Base-by-base conservation (phyloP, 495 filamentous ascomycete genomes). In the Aspergillus coremiiformis region DNA sequence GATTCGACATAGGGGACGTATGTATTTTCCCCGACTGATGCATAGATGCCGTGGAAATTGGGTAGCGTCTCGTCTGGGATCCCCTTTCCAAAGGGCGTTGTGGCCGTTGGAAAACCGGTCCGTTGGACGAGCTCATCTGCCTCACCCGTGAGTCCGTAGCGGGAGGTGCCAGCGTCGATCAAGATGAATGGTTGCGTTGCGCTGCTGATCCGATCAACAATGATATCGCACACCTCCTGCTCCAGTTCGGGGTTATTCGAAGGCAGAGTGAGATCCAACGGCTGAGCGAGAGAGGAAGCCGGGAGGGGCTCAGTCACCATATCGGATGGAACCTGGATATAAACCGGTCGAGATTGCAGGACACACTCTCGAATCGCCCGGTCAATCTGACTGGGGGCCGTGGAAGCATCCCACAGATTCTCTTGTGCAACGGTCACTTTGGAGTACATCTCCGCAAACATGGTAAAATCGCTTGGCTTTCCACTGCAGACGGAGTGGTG, bases 401-500 rank as follows among this genome's bases (percentile, higher is more conserved):
- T 63, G 9, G 50, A 47, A 10, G 56, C 46, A 44, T 75, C 62
- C 6, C 42, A 51, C 4, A 76, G 48, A 9, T 54, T 58, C 4
- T 60, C 62, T 49, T 70, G 65, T 2, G 68, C 66, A 21, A 66
- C 62, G 2, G 71, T 70, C 27, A 75, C 47, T 3, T 61, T 54
- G 20, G 51, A 58, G 20, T 62, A 53, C 57, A 75, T 72, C 7
- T 62, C 55, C 5, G 59, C 65, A 30, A 70, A 73, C 10, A 57
- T 39, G 2, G 56, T 46, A 50, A 58, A 68, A 9, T 71, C 62
- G 24, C 24, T 27, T 27, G 24, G 24, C 24, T 27, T 27, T 17
- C 71, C 72, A 62, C 72, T 63, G 21, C 54, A 61, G 11, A 76
- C 48, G 22, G 68, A 69, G 43, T 77, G 72, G 49, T 77, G 72